Conservation (phyloP, 306 rosid genomes). For the Canavalia ensiformis region DNA sequence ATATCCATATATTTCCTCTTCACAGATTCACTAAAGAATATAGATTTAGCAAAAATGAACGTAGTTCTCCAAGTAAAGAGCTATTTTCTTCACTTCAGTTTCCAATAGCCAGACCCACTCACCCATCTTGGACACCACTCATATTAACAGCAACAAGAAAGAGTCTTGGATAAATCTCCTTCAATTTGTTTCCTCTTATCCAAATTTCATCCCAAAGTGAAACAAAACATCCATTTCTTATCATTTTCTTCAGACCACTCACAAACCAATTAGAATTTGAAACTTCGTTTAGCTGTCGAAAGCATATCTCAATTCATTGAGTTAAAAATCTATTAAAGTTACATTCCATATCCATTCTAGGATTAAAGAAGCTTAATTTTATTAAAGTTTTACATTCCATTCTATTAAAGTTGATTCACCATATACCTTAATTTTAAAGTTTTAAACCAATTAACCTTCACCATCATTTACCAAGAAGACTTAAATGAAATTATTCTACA, state of each 20-base stretch:
- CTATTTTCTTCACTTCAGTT: no score
- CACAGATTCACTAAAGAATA: neutral
- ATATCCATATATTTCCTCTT: neutral
- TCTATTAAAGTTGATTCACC: neutral
- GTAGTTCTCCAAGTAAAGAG: neutral
- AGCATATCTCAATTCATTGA: neutral
- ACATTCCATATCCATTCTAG: neutral
- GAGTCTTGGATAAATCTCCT: no score
- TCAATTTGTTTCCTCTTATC: no score
- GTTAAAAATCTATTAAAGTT: neutral
- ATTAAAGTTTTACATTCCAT: no score
- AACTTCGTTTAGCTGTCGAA: neutral
- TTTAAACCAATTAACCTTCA: neutral
- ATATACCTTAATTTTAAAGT: neutral
- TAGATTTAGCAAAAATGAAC: neutral
- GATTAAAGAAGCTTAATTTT: neutral
- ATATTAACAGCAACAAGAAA: no score
- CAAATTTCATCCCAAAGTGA: no score
- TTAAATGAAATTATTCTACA: no score
- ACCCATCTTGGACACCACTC: no score
- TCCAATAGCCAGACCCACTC: no score
- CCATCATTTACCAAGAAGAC: neutral
- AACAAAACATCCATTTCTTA: neutral
- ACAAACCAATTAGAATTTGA: neutral
- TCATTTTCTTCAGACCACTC: neutral